Evolutionary conservation across 1,139 yeast genomes (phyloP).

Genomic region (Pichia sp.): DNA sequence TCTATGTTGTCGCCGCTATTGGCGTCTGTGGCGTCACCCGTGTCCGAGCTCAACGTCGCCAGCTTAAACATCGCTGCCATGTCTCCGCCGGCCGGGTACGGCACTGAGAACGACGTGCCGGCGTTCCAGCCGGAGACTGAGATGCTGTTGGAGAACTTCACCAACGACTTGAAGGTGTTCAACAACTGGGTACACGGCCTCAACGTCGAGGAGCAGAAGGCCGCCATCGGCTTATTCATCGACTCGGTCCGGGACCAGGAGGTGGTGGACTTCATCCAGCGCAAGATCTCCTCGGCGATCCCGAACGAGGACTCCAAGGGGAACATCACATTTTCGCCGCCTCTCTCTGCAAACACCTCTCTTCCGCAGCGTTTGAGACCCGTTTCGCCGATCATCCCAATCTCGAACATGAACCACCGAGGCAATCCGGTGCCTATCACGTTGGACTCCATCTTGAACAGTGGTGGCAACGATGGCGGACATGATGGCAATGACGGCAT

Average conservation of each 20-base stretch:
- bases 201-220: constrained; percentile 51
- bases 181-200: constrained; percentile 59
- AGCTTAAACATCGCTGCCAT: constrained; percentile 2
- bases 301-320: neutral
- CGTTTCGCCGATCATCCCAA: constrained; percentile 30
- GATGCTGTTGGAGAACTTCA: constrained; percentile 35
- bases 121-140: constrained; percentile 31
- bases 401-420: constrained; percentile 17
- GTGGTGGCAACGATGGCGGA: neutral
- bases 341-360: constrained; percentile 7
- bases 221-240: constrained; percentile 57
- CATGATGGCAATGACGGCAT: neutral
- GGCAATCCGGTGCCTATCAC: constrained; percentile 31
- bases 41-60: constrained; percentile 10
- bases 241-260: constrained; percentile 40
- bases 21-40: constrained; percentile 9
- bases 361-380: constrained; percentile 26
- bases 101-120: constrained; percentile 32
- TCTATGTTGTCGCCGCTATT: constrained; percentile 5
- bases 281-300: neutral
- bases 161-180: constrained; percentile 47
- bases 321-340: constrained; percentile 13
- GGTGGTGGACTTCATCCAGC: neutral
- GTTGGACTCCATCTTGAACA: constrained; percentile 33
- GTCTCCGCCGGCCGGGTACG: constrained; percentile 22